Percentiles rank a stretch among this genome's conserved stretches.
These are phyloP conservation scores for Apiospora hydei DNA, from an alignment of 2,329 filamentous ascomycete genomes.

Conservation along the genomic window DNA sequence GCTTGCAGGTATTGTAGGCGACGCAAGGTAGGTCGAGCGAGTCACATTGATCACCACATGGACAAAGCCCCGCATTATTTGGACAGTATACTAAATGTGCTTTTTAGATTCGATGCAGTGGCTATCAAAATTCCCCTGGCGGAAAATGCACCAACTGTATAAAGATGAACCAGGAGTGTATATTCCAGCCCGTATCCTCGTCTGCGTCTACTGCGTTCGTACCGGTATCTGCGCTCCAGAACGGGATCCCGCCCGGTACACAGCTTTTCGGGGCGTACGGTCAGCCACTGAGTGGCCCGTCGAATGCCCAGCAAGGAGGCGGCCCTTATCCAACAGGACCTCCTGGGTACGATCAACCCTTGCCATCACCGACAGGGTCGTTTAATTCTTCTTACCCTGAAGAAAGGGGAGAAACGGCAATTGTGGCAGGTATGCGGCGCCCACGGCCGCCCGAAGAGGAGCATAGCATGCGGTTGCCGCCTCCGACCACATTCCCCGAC, in stretches of 20 bases:
- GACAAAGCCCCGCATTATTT: neutral
- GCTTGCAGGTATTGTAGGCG: conserved; percentile 68
- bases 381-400: conserved; percentile 47
- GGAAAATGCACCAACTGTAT: conserved; percentile 68
- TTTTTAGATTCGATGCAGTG: conserved; percentile 65
- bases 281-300: conserved; percentile 54
- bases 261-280: conserved; percentile 65
- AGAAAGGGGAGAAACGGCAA: conserved; percentile 40
- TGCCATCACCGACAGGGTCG: conserved; percentile 47
- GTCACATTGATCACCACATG: neutral
- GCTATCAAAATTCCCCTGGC: conserved; percentile 64
- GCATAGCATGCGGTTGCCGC: conserved; percentile 52
- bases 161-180: conserved; percentile 67
- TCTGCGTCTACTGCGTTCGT: conserved; percentile 65
- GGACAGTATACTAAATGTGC: conserved; percentile 33
- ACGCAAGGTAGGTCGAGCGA: conserved; percentile 57
- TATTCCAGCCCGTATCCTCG: conserved; percentile 66
- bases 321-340: conserved; percentile 31
- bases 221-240: conserved; percentile 64
- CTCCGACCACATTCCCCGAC: conserved; percentile 52
- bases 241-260: conserved; percentile 63
- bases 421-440: conserved; percentile 45
- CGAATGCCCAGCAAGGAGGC: conserved; percentile 33
- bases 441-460: conserved; percentile 45
- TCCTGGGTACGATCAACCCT: conserved; percentile 40